A percentile compares a stretch with the other conserved stretches of the same genome.
phyloP scores from a whole-genome alignment of 345 rosid species.

The Citrus australasica region DNA sequence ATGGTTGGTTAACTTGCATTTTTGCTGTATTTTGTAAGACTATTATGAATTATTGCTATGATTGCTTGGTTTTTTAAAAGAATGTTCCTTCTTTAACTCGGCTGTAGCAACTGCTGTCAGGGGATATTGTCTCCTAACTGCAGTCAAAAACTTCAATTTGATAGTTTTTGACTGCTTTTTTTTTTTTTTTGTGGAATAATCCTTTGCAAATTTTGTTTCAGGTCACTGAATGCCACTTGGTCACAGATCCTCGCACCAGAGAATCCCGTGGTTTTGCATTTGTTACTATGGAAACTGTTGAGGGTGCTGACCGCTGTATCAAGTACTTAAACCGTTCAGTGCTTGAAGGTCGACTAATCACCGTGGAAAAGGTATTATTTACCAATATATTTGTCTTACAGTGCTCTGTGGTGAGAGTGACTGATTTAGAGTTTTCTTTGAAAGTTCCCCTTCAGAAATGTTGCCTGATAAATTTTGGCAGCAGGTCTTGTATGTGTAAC shows the following conservation, averaged over 20 bases:
- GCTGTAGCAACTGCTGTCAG: not conserved
- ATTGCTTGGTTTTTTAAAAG: not conserved
- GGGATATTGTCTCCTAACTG: not conserved
- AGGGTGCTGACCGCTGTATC: slow-evolving; percentile 57
- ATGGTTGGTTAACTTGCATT: slow-evolving; percentile 6
- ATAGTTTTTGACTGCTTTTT: not conserved
- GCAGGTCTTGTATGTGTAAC: slow-evolving; percentile 74
- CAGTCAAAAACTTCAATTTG: not conserved
- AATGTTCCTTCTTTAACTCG: not conserved
- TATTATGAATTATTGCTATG: not conserved
- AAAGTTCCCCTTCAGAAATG: slow-evolving; percentile 16
- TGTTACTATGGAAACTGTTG: slow-evolving; percentile 53
- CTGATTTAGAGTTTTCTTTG: slow-evolving; percentile 16
- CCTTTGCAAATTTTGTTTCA: slow-evolving; percentile 21
- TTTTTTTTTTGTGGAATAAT: not conserved
- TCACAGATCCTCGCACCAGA: slow-evolving; percentile 51
- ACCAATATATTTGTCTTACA: not conserved
- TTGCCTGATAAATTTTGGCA: slow-evolving; percentile 66
- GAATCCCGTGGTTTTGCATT: slow-evolving; percentile 77
- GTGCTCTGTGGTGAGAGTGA: not conserved
- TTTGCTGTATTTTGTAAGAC: not conserved
- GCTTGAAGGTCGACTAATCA: slow-evolving; percentile 61
- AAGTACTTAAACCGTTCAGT: slow-evolving; percentile 60
- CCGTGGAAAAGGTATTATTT: slow-evolving; percentile 55
- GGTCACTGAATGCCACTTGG: slow-evolving; percentile 60